Conservation (phyloP, 163 green algal species). For the Scenedesmus sp. region DNA sequence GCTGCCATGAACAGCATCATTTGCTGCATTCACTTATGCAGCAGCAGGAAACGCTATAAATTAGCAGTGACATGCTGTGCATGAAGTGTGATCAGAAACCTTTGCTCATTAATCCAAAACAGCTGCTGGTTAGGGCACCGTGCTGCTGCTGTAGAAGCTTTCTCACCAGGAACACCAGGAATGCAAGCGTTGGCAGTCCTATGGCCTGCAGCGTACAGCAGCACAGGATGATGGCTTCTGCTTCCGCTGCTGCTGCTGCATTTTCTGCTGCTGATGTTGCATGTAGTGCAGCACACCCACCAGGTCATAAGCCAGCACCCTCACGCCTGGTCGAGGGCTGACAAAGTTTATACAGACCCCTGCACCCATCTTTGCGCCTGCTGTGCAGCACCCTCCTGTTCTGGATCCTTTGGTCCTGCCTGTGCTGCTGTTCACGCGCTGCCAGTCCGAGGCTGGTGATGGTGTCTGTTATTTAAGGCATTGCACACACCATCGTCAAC, state of each 20-base stretch:
- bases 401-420: neutral
- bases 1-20: neutral
- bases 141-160: neutral
- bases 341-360: constrained; percentile 52
- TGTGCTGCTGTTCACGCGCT: neutral
- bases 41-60: too few relatives aligned
- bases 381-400: neutral
- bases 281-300: constrained; percentile 20
- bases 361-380: neutral
- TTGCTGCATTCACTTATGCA: neutral
- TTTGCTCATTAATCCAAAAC: neutral
- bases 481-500: neutral
- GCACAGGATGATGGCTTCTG: neutral
- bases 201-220: constrained; percentile 30
- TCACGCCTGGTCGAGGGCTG: constrained; percentile 20
- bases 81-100: neutral
- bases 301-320: constrained; percentile 46
- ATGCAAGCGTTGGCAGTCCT: constrained; percentile 43
- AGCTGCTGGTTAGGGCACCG: neutral
- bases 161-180: constrained; percentile 54
- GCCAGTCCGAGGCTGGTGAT: neutral
- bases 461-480: neutral
- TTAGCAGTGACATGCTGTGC: neutral
- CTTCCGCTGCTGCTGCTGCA: constrained; percentile 16
- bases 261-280: constrained; percentile 1